Base-by-base conservation (phyloP, 257 asterid species). In the Gentiana straminea region DNA sequence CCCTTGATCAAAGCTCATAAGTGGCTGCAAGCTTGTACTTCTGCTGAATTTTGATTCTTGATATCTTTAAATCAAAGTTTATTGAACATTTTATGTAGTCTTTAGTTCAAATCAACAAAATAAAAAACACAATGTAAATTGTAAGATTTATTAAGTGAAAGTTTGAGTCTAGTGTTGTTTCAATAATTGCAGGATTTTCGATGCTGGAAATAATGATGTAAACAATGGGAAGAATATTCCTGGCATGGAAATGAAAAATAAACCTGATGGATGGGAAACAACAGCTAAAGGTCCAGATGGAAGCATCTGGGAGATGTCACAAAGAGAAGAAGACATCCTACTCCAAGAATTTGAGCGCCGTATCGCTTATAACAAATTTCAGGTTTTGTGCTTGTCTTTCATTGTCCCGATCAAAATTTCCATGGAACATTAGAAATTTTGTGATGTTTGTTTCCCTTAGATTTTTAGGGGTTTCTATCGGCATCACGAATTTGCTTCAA, bases 271-370 rank as follows among this genome's bases (percentile, higher is more conserved):
- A 13, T 90, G 97, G 97, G 97, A 90, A 77, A 79, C 94, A 13
- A 84, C 80, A 6, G 76, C 91, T 4, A 86, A 80, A 73, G 50
- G 68, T 52, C 78, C 76, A 13, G 93, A 84, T 57, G 95, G 94
- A 51, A 91, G 72, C 65, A 65, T 91, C 51, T 91, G 98, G 98
- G 95, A 87, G 75, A 83, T 91, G 80, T 79, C 95, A 46, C 95
- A 83, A 64, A 81, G 97, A 68, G 98, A 91, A 73, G 95, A 91
- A 75, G 97, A 87, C 62, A 81, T 91, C 61, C 65, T 91, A 51
- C 94, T 87, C 70, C 98, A 91, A 79, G 98, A 91, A 73, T 91
- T 81, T 70, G 97, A 87, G 73, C 95, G 94, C 33, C 79, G 98
- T 44, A 84, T 91, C 37, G 93, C 97, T 33, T 91, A 71, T 82